Conservation (phyloP, 2,329 filamentous ascomycete species). For the Pseudogymnoascus destructans region DNA sequence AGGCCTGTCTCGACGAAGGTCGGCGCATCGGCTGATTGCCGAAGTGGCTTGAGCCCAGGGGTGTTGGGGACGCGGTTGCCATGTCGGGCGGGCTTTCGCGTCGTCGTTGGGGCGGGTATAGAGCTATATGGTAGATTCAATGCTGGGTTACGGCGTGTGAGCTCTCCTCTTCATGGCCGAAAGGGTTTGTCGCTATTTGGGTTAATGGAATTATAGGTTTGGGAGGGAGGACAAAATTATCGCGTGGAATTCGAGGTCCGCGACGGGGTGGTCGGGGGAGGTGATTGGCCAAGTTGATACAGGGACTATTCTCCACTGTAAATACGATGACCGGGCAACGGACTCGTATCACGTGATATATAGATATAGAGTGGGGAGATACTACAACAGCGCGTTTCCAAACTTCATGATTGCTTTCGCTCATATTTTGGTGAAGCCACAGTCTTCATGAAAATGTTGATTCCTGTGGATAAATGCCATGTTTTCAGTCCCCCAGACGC, state of each 20-base stretch:
- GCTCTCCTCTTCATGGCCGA: slow-evolving; percentile 3
- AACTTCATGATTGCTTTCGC: background rate
- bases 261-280: background rate
- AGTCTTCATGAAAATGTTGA: background rate
- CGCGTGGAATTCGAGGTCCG: background rate
- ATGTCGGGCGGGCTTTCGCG: slow-evolving; percentile 27
- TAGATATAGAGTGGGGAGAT: background rate
- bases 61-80: slow-evolving; percentile 43
- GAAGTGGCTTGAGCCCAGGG: slow-evolving; percentile 36
- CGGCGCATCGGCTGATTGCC: slow-evolving; percentile 34
- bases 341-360: background rate
- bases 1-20: slow-evolving; percentile 39
- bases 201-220: background rate
- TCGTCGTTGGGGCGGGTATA: background rate
- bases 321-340: slow-evolving; percentile 1
- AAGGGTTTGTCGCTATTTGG: background rate
- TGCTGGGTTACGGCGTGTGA: background rate
- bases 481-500: background rate
- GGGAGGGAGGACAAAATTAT: background rate
- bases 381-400: background rate
- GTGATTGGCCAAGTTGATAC: background rate
- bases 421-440: background rate
- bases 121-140: background rate
- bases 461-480: background rate
- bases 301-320: background rate